Base-by-base conservation (phyloP, 2,329 filamentous ascomycete species). In the Volutella citrinella region DNA sequence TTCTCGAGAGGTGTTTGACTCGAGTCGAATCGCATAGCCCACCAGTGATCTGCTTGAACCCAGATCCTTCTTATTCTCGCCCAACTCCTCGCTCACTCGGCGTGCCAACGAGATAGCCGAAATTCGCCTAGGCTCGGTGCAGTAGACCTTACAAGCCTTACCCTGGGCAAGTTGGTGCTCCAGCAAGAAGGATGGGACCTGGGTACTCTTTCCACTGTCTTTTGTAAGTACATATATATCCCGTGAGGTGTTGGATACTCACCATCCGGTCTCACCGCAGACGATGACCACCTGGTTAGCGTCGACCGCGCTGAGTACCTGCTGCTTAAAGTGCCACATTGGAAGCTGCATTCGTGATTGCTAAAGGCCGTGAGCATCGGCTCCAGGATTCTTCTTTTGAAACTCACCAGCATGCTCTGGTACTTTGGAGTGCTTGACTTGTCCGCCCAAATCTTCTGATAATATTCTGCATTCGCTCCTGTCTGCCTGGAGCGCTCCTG, bases 221-320 rank as follows among this genome's bases (percentile, higher is more conserved):
- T 25, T 9, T 11, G 32, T 60, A 31, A 66, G 48, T 26, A 6
- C n/a, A 27, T 9, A n/a, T 7, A 20, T 2, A 21, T 6, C 14
- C 8, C n/a, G 9, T 9, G 12, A 14, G 6, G 19, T 11, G 13
- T 13, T 7, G 27, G 19, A 12, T 17, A 13, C 61, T 51, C 68
- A 76, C 73, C 85, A 96, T 48, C 93, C 93, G 4, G 93, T 98
- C 64, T 98, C 93, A 57, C 93, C 93, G 57, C 91, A 97, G 19
- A 98, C 78, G 40, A 98, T 96, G 9, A 93, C 82, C 9, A 95
- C 84, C 53, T 93, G 90, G 46, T 95, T 77, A 15, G 76, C 71
- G 28, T 87, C 82, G 19, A 98, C 82, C 3, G 86, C 78, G 17
- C 78, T 71, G 10, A 97, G 66, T 7, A 96, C 88, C 30, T 87